Conservation (phyloP, 805 yeast species). For the Candida sithepensis region DNA sequence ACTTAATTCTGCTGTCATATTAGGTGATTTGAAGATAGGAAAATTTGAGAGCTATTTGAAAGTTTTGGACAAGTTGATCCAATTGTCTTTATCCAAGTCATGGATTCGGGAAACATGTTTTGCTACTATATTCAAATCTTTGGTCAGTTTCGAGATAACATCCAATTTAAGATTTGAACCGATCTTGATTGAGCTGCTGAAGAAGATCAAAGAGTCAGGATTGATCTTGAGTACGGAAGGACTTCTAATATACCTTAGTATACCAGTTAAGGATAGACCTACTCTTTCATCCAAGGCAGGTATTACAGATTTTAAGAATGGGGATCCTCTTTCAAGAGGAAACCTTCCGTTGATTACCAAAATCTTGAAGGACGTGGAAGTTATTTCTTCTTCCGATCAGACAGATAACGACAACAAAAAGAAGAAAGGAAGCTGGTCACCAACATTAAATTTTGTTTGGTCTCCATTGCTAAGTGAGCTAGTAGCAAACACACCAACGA, state of each 20-base stretch:
- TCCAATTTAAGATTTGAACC: constrained; percentile 10
- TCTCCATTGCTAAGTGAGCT: constrained; percentile 48
- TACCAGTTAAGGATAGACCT: constrained; percentile 34
- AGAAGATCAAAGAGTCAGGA: constrained; percentile 45
- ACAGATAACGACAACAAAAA: constrained; percentile 36
- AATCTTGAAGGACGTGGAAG: constrained; percentile 57
- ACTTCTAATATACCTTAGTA: constrained; percentile 60
- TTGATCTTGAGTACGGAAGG: constrained; percentile 76
- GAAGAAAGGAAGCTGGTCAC: constrained; percentile 69
- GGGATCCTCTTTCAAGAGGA: constrained; percentile 70
- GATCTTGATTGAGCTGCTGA: constrained; percentile 29
- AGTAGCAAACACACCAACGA: constrained; percentile 17
- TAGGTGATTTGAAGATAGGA: constrained; percentile 16
- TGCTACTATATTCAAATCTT: constrained; percentile 61
- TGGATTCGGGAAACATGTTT: constrained; percentile 86
- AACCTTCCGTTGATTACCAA: constrained; percentile 60
- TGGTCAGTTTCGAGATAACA: constrained; percentile 26
- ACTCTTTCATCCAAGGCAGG: constrained; percentile 16
- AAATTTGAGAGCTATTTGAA: constrained; percentile 31
- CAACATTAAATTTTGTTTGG: constrained; percentile 79
- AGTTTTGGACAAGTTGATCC: constrained; percentile 47
- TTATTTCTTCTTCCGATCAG: constrained; percentile 35
- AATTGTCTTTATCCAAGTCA: constrained; percentile 59
- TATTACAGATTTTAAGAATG: constrained; percentile 55
- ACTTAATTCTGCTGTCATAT: constrained; percentile 48